Evolutionary conservation across 164 flowering plant species (phyloP).

Genomic region (Echeveria elegans): DNA sequence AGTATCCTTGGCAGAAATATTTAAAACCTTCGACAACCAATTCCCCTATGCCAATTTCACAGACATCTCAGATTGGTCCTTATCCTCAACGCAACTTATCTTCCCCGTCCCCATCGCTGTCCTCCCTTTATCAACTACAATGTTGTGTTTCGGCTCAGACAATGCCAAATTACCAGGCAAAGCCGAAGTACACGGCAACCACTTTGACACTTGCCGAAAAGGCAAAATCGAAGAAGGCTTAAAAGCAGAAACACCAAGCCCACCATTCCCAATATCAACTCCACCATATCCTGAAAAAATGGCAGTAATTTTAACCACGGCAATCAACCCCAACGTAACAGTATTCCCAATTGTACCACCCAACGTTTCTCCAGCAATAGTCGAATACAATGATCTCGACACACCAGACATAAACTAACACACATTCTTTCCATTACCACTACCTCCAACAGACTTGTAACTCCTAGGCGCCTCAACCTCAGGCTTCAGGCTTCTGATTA

Average conservation of each 20-base stretch:
- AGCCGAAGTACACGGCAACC: slow-evolving; percentile 19
- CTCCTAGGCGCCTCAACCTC: slow-evolving; percentile 20
- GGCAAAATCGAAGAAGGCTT: slow-evolving; percentile 42
- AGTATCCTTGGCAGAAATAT: slow-evolving; percentile 47
- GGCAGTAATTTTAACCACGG: slow-evolving; percentile 30
- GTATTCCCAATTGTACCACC: slow-evolving; percentile 21
- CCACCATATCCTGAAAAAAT: slow-evolving; percentile 12
- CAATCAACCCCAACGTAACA: slow-evolving; percentile 25
- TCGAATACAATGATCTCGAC: slow-evolving; percentile 16
- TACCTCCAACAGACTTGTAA: slow-evolving; percentile 12
- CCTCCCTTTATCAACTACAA: not conserved
- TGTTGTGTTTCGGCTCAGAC: not conserved
- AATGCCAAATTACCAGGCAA: not conserved
- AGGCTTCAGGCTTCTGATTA: slow-evolving; percentile 22
- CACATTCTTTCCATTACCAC: not conserved
- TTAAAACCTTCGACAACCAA: slow-evolving; percentile 39
- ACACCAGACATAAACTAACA: slow-evolving; percentile 6
- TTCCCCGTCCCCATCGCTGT: not conserved
- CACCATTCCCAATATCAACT: slow-evolving; percentile 15
- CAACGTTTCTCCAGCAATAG: slow-evolving; percentile 22
- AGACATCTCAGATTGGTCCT: not conserved
- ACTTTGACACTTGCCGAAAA: slow-evolving; percentile 45
- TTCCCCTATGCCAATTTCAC: not conserved
- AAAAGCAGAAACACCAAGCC: slow-evolving; percentile 34
- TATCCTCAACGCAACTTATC: not conserved